phyloP scores from a whole-genome alignment of 257 asterid genomes.

The Avicennia marina region DNA sequence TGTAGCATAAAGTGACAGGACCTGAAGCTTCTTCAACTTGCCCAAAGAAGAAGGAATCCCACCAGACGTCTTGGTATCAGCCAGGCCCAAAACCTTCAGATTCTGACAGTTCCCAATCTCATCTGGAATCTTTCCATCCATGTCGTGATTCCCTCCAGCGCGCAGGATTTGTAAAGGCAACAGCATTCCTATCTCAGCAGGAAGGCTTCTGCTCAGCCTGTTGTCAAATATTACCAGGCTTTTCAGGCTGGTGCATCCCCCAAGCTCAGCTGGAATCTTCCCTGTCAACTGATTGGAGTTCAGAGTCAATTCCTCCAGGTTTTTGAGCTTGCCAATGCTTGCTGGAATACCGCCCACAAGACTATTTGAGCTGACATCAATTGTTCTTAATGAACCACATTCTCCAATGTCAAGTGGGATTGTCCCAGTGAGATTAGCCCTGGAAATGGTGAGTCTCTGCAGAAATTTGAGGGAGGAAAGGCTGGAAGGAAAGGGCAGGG shows the following conservation, averaged over 20 bases:
- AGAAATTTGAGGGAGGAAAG: slow-evolving; percentile 47
- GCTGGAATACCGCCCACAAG: slow-evolving; percentile 50
- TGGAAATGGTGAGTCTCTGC: slow-evolving; percentile 41
- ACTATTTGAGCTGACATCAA: slow-evolving; percentile 57
- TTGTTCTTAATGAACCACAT: slow-evolving; percentile 30
- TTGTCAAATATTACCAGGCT: slow-evolving; percentile 50
- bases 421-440: slow-evolving; percentile 62
- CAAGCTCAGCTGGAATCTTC: slow-evolving; percentile 43
- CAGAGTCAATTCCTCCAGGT: slow-evolving; percentile 45
- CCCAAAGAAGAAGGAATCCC: slow-evolving; percentile 54
- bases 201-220: slow-evolving; percentile 51
- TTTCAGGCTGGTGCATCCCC: slow-evolving; percentile 36
- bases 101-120: slow-evolving; percentile 51
- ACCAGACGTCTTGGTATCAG: slow-evolving; percentile 67
- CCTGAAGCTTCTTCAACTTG: slow-evolving; percentile 45
- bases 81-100: slow-evolving; percentile 54
- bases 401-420: slow-evolving; percentile 60
- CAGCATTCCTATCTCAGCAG: slow-evolving; percentile 46
- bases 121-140: slow-evolving; percentile 52
- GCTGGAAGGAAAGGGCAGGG: slow-evolving; percentile 54
- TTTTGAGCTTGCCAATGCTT: slow-evolving; percentile 42
- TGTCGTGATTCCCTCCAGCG: slow-evolving; percentile 68
- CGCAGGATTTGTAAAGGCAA: slow-evolving; percentile 36
- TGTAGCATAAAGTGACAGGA: slow-evolving; percentile 57
- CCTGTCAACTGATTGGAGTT: slow-evolving; percentile 56